Evolutionary conservation across 2,329 filamentous ascomycete genomes (phyloP).

Genomic region (Dryadomyces quercivorus): DNA sequence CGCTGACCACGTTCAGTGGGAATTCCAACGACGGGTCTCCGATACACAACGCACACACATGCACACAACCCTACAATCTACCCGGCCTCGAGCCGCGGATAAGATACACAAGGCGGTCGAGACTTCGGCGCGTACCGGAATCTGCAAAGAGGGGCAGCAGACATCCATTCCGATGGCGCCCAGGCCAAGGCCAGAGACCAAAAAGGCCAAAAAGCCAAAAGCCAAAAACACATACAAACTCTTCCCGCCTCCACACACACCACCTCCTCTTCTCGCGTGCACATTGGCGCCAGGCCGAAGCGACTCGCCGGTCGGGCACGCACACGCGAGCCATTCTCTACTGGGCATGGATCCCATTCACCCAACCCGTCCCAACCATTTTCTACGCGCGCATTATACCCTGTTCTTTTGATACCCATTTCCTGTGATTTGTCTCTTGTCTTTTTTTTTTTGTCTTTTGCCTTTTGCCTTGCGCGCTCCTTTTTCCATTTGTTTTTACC

Average conservation of each 20-base stretch:
- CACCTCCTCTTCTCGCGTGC: neutral
- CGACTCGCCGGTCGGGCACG: neutral
- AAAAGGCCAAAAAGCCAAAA: too few species aligned
- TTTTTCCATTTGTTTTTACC: neutral
- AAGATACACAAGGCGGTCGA: too few species aligned
- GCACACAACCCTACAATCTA: neutral
- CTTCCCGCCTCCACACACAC: neutral
- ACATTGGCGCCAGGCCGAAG: neutral
- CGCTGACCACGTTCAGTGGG: too few species aligned
- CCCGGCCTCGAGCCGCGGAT: too few species aligned
- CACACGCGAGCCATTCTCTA: neutral
- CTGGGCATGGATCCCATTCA: neutral
- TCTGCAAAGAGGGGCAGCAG: too few species aligned
- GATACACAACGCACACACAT: too few species aligned
- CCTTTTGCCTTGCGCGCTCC: too few species aligned
- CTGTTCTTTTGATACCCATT: slow-evolving; percentile 1
- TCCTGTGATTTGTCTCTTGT: neutral
- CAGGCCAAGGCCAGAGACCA: too few species aligned
- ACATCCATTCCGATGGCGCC: too few species aligned
- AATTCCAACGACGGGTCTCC: too few species aligned
- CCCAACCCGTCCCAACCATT: neutral
- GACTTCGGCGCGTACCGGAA: too few species aligned
- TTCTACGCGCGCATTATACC: neutral
- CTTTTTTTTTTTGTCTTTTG: neutral
- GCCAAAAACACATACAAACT: neutral